Evolutionary conservation across 2,329 filamentous ascomycete genomes (phyloP).

Genomic region (Trichophaea hybrida): DNA sequence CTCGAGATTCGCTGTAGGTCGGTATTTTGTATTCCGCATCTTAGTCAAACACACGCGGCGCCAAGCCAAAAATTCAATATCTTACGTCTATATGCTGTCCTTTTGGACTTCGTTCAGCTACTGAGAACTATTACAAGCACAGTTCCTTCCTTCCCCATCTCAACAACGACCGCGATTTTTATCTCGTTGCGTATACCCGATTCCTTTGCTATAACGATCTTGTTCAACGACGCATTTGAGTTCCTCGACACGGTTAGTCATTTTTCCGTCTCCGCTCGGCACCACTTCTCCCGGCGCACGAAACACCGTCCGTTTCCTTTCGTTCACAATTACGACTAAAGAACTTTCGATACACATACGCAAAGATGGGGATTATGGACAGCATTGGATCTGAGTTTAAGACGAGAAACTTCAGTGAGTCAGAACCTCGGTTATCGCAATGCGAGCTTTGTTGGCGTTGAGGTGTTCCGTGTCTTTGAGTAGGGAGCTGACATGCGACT

Average conservation of each 20-base stretch:
- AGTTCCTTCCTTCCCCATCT: too few relatives aligned
- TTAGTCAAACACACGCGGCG: neutral
- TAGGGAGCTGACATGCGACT: neutral
- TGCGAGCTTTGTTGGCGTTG: neutral
- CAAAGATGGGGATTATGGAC: conserved; percentile 51
- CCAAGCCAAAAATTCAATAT: neutral
- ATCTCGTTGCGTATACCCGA: too few relatives aligned
- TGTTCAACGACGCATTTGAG: too few relatives aligned
- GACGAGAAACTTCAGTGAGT: conserved; percentile 60
- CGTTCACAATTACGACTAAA: too few relatives aligned
- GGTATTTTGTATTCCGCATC: neutral
- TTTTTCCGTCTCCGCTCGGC: neutral
- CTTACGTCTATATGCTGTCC: neutral
- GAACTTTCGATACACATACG: neutral
- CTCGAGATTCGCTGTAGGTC: too few relatives aligned
- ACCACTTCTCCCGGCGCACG: neutral
- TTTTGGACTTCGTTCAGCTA: neutral
- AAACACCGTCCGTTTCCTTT: neutral
- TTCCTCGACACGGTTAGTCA: neutral
- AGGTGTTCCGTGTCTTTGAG: conserved; percentile 1
- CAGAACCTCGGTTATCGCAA: neutral
- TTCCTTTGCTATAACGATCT: too few relatives aligned
- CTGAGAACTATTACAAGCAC: too few relatives aligned
- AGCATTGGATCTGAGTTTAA: conserved; percentile 41
- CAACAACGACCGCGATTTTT: too few relatives aligned